Conservation (phyloP, 2,329 filamentous ascomycete genomes). For the Rutstroemia sp. region DNA sequence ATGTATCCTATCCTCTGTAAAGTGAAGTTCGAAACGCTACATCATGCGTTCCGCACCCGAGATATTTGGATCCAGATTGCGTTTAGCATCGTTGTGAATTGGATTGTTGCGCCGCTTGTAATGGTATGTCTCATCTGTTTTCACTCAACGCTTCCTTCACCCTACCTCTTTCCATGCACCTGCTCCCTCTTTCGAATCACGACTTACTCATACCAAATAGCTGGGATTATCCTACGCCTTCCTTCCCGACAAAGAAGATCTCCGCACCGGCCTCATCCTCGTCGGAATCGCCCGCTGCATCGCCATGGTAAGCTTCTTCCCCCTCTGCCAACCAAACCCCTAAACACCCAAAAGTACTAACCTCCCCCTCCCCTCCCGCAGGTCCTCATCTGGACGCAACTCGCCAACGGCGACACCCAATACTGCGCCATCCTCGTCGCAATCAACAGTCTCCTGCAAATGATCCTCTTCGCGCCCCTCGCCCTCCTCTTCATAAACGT, state of each 20-base stretch:
- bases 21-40: slow-evolving; percentile 69
- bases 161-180: too few species aligned
- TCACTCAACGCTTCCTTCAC: too few species aligned
- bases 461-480: slow-evolving; percentile 64
- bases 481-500: slow-evolving; percentile 60
- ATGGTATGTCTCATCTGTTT: slow-evolving; percentile 58
- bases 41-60: slow-evolving; percentile 52
- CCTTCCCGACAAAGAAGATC: slow-evolving; percentile 48
- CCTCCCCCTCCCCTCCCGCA: neutral
- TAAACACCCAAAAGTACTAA: neutral
- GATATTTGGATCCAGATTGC: slow-evolving; percentile 71
- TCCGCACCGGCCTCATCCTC: slow-evolving; percentile 65
- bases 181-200: too few species aligned
- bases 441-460: slow-evolving; percentile 67
- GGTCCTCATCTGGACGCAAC: slow-evolving; percentile 64
- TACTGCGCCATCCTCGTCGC: slow-evolving; percentile 80
- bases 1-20: slow-evolving; percentile 94
- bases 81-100: slow-evolving; percentile 73
- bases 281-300: slow-evolving; percentile 83
- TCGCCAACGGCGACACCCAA: slow-evolving; percentile 69
- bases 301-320: slow-evolving; percentile 61
- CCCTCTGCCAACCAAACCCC: neutral
- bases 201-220: slow-evolving; percentile 8
- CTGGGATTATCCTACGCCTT: slow-evolving; percentile 63
- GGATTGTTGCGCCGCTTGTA: slow-evolving; percentile 73